A percentile compares a stretch with the other conserved stretches of the same genome.
phyloP scores from a whole-genome alignment of 495 filamentous ascomycete genomes.

The Podospora sp. region DNA sequence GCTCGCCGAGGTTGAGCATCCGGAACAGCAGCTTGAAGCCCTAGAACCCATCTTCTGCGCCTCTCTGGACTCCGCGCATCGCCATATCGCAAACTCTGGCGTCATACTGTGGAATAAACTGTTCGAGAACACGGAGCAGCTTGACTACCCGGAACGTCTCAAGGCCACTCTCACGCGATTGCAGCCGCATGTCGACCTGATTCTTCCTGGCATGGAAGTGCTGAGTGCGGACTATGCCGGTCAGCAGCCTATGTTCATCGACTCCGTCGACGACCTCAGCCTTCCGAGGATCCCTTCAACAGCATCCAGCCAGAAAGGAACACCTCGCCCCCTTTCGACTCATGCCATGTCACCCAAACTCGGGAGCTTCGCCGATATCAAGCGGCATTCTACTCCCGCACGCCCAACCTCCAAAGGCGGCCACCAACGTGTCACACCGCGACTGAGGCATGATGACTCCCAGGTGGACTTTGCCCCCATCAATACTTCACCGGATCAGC shows the following conservation, averaged over 20 bases:
- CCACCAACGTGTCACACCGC: conserved; percentile 35
- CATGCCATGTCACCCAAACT: conserved; percentile 32
- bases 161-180: conserved; percentile 42
- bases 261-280: conserved; percentile 54
- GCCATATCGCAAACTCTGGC: conserved; percentile 44
- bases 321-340: conserved; percentile 32
- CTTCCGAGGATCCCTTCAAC: conserved; percentile 27
- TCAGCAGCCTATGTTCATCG: conserved; percentile 47
- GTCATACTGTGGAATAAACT: conserved; percentile 49
- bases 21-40: conserved; percentile 41
- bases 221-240: conserved; percentile 33
- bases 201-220: conserved; percentile 43
- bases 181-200: conserved; percentile 44
- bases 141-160: conserved; percentile 48
- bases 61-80: conserved; percentile 53
- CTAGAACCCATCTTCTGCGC: conserved; percentile 47
- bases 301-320: conserved; percentile 22
- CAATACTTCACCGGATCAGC: conserved; percentile 53
- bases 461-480: conserved; percentile 75
- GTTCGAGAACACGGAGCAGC: conserved; percentile 38
- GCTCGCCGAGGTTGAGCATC: conserved; percentile 33
- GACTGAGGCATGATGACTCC: conserved; percentile 72
- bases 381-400: conserved; percentile 36
- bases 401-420: conserved; percentile 22
- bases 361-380: conserved; percentile 30